Percentiles rank a stretch among this genome's conserved stretches.
Conservation (phyloP, 495 filamentous ascomycete genomes). For the Trichoderma asperelloides region DNA sequence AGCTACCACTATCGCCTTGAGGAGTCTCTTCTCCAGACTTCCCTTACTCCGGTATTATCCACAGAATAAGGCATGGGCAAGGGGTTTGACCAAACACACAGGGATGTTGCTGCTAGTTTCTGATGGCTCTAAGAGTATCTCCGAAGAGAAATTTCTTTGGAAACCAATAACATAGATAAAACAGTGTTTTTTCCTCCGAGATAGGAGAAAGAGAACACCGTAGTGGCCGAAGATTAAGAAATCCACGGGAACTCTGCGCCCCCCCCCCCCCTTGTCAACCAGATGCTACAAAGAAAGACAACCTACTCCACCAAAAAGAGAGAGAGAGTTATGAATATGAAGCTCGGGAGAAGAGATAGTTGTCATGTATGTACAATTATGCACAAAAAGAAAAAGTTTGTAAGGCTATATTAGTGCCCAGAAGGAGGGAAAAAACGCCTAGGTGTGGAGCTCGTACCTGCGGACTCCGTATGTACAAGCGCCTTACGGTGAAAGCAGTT, state of each 20-base stretch:
- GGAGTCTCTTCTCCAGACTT: not conserved
- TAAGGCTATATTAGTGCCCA: not conserved
- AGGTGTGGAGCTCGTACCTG: not conserved
- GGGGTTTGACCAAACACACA: not conserved
- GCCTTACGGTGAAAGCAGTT: not conserved
- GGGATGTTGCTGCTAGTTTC: not conserved
- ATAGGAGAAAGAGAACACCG: not conserved
- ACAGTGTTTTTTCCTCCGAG: not conserved
- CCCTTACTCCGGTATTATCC: not conserved
- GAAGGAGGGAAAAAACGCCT: not conserved
- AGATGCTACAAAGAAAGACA: no score
- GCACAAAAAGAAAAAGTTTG: not conserved
- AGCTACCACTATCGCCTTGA: not conserved
- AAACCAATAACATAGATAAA: not conserved
- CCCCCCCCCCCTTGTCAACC: no score
- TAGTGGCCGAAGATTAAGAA: not conserved
- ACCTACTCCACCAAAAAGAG: no score
- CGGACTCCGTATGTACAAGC: no score
- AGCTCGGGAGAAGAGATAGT: not conserved
- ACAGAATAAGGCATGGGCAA: slow-evolving; percentile 1
- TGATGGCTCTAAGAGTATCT: not conserved
- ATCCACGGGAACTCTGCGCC: not conserved
- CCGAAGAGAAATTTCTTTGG: not conserved
- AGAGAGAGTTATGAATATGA: no score
- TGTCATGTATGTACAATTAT: not conserved